Conservation (phyloP, 1,284 basidiomycete species). For the Lentinula novae-zelandiae region DNA sequence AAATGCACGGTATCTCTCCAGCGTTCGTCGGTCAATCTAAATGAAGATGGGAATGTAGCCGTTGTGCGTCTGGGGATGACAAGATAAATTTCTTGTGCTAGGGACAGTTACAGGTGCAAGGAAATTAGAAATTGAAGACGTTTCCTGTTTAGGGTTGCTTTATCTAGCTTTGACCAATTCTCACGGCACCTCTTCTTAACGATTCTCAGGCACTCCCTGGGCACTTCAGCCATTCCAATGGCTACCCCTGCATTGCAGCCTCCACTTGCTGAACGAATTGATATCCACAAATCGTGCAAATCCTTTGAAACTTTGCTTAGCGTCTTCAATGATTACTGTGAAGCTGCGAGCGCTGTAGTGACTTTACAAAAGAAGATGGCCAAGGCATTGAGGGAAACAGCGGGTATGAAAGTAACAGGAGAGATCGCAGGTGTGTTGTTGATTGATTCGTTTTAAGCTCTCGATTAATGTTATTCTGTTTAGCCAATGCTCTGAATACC, state of each 20-base stretch:
- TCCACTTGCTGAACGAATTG: conserved; percentile 49
- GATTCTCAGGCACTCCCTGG: no score
- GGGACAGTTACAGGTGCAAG: no score
- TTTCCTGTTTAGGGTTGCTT: no score
- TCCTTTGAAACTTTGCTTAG: conserved; percentile 64
- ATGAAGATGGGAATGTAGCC: no score
- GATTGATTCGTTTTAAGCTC: neutral
- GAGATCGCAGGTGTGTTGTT: conserved; percentile 55
- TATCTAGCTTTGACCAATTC: neutral
- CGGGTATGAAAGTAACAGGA: conserved; percentile 53
- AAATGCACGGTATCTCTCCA: no score
- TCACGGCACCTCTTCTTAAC: neutral
- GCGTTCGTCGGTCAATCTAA: no score
- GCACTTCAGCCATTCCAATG: neutral
- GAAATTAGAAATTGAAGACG: no score
- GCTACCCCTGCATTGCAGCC: conserved; percentile 15
- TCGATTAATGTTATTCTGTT: neutral
- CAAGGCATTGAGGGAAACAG: conserved; percentile 64
- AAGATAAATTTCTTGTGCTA: no score
- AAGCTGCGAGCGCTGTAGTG: conserved; percentile 59
- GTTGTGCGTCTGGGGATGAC: no score
- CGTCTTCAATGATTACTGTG: conserved; percentile 69
- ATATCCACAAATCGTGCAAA: conserved; percentile 78
- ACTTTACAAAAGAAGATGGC: conserved; percentile 69
- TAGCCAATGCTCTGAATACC: conserved; percentile 63